Conservation (phyloP, 306 rosid genomes). For the Glycine tomentella region DNA sequence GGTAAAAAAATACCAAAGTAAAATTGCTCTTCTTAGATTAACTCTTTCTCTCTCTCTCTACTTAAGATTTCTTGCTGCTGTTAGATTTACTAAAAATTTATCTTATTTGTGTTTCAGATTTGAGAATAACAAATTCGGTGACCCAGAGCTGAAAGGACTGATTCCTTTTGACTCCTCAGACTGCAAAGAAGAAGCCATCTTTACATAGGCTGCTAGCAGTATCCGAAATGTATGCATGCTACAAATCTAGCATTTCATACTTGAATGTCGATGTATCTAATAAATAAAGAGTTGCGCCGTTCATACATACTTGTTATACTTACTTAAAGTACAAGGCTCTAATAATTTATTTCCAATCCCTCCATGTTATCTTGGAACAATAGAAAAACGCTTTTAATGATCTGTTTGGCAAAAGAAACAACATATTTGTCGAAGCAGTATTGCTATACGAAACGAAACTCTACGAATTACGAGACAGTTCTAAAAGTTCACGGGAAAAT, state of each 20-base stretch:
- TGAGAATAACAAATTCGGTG: slow-evolving; percentile 65
- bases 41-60: neutral
- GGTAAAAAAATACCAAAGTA: neutral
- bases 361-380: neutral
- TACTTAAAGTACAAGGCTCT: neutral
- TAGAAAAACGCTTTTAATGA: neutral
- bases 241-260: neutral
- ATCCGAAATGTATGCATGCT: slow-evolving; percentile 27
- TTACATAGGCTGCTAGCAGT: slow-evolving; percentile 32
- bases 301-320: slow-evolving; percentile 4
- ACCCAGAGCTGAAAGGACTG: slow-evolving; percentile 74
- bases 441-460: neutral
- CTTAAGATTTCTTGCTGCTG: neutral
- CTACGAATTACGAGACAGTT: neutral
- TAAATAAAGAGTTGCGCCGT: neutral
- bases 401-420: neutral
- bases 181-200: slow-evolving; percentile 25
- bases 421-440: neutral
- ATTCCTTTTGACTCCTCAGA: slow-evolving; percentile 53
- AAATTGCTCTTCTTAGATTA: neutral
- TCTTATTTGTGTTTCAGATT: slow-evolving; percentile 55
- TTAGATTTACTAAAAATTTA: neutral
- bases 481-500: neutral
- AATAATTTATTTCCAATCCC: neutral
- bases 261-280: slow-evolving; percentile 11